Evolutionary conservation across 306 rosid species (phyloP).

Genomic region (Senna siamea): DNA sequence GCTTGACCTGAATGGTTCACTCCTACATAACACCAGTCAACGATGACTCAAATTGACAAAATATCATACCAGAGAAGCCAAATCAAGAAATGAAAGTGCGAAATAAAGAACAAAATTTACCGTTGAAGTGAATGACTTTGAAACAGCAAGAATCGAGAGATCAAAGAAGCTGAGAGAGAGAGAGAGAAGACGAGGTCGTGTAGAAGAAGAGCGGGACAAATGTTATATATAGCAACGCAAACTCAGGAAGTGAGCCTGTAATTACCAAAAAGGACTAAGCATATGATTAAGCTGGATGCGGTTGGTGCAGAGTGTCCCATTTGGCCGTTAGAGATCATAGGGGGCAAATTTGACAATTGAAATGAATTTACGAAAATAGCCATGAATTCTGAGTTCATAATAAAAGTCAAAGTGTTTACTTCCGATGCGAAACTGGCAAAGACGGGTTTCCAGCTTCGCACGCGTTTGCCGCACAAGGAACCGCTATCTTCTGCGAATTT

Average conservation of each 20-base stretch:
- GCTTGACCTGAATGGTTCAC: constrained; percentile 5
- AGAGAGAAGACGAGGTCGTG: constrained; percentile 14
- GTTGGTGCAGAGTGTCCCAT: constrained; percentile 32
- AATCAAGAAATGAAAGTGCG: constrained; percentile 29
- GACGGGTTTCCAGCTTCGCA: constrained; percentile 47
- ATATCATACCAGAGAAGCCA: too few relatives aligned
- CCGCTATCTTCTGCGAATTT: background rate
- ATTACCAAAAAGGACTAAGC: constrained; percentile 43
- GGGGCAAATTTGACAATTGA: constrained; percentile 27
- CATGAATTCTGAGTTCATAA: constrained; percentile 6
- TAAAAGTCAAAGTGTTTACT: constrained; percentile 8
- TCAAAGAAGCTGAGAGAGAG: constrained; percentile 4
- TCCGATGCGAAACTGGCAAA: constrained; percentile 31
- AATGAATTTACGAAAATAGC: constrained; percentile 28
- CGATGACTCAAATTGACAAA: constrained; percentile 20
- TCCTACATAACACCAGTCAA: constrained; percentile 17
- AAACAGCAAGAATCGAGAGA: constrained; percentile 13
- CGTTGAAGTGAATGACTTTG: constrained; percentile 33
- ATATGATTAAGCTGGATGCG: constrained; percentile 12
- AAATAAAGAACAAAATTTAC: constrained; percentile 15
- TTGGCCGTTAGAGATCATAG: constrained; percentile 8
- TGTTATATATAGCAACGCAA: constrained; percentile 53
- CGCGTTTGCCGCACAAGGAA: constrained; percentile 41
- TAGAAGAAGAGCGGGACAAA: constrained; percentile 31
- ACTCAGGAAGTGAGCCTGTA: constrained; percentile 28